Percentiles rank a stretch among this genome's conserved stretches.
Evolutionary conservation across 805 yeast genomes (phyloP).

Genomic region (Henningerozyma blattae): DNA sequence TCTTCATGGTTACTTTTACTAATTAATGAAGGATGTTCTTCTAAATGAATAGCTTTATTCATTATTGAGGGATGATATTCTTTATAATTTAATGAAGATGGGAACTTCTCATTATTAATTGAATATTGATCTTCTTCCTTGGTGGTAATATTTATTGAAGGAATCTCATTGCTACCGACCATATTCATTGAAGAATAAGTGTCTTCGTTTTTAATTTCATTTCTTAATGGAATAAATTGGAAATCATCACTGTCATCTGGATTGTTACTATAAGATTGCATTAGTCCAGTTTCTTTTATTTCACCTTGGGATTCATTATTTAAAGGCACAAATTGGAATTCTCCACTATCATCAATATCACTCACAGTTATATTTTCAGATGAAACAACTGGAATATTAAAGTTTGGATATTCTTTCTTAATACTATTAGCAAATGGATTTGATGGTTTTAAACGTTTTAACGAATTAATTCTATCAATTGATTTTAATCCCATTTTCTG

Average conservation of each 20-base stretch:
- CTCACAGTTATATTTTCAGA: neutral
- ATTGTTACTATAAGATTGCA: neutral
- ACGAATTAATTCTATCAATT: neutral
- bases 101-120: too few relatives aligned
- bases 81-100: too few relatives aligned
- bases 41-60: too few relatives aligned
- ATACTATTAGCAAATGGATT: neutral
- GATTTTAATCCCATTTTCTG: neutral
- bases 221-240: neutral
- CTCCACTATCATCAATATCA: too few relatives aligned
- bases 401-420: neutral
- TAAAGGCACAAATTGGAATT: neutral
- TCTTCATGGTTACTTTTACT: too few relatives aligned
- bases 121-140: too few relatives aligned
- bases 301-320: neutral
- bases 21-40: too few relatives aligned
- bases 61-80: too few relatives aligned
- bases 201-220: neutral
- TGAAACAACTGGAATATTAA: neutral
- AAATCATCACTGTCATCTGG: neutral
- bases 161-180: too few relatives aligned
- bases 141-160: too few relatives aligned
- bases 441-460: too few relatives aligned
- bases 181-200: too few relatives aligned
- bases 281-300: neutral